A percentile compares a stretch with the other conserved stretches of the same genome.
Conservation (phyloP, 2,329 filamentous ascomycete genomes). For the Colletotrichum godetiae region DNA sequence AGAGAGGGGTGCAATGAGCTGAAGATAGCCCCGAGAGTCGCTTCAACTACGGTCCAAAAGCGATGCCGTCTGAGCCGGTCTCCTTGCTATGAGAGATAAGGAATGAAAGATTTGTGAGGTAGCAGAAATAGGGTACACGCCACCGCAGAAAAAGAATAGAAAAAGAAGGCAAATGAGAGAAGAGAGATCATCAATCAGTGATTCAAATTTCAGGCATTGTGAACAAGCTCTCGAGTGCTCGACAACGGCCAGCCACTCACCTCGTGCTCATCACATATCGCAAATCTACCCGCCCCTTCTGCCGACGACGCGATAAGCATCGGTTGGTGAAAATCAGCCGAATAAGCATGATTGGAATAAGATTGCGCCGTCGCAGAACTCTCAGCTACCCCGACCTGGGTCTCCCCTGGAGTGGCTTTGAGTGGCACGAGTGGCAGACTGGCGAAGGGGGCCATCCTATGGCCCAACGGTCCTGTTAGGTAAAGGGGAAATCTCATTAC, state of each 20-base stretch:
- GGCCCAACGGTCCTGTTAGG: neutral
- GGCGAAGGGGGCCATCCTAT: too few species aligned
- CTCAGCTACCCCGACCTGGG: neutral
- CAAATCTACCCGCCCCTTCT: conserved; percentile 9
- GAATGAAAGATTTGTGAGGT: neutral
- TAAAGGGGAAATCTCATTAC: conserved; percentile 10
- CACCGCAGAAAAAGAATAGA: neutral
- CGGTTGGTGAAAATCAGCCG: neutral
- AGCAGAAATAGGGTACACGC: neutral
- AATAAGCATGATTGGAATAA: conserved; percentile 34
- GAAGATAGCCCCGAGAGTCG: neutral
- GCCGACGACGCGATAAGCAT: conserved; percentile 15
- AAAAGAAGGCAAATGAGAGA: neutral
- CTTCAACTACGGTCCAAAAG: neutral
- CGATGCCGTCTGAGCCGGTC: conserved; percentile 30
- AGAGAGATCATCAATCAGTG: neutral
- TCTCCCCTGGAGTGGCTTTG: conserved; percentile 11
- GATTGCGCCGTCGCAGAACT: conserved; percentile 22
- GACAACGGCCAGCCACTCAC: neutral
- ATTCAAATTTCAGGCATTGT: too few species aligned
- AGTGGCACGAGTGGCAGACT: neutral
- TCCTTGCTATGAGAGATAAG: conserved; percentile 23
- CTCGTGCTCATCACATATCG: neutral
- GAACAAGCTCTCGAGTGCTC: neutral
- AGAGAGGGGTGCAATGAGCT: neutral